Evolutionary conservation across 148 eudicot species (phyloP).

Genomic region (Selenicereus undatus): DNA sequence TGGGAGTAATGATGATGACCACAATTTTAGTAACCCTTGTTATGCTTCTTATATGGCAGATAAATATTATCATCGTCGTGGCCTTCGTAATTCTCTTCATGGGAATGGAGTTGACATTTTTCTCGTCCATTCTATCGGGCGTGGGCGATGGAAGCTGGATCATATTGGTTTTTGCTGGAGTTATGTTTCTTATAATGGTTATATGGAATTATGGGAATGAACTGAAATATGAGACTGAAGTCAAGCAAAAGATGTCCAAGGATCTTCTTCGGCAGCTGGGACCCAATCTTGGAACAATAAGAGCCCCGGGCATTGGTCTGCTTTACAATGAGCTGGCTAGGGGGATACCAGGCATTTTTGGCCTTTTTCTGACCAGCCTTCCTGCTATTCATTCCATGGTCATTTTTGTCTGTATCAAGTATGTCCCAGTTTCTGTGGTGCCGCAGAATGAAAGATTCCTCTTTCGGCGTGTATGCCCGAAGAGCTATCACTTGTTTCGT

Average conservation of each 20-base stretch:
- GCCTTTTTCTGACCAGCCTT: constrained; percentile 84
- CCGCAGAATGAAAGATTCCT: constrained; percentile 91
- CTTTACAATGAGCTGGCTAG: constrained; percentile 91
- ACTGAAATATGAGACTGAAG: constrained; percentile 94
- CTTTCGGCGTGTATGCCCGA: constrained; percentile 91
- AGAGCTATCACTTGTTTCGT: constrained; percentile 90
- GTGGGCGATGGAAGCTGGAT: constrained; percentile 98
- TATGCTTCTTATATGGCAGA: constrained; percentile 99
- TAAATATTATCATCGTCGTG: constrained; percentile 64
- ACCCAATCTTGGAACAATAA: constrained; percentile 80
- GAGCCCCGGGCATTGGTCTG: constrained; percentile 98
- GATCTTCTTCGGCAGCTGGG: constrained; percentile 83
- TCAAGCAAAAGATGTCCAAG: constrained; percentile 81
- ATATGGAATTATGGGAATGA: constrained; percentile 97
- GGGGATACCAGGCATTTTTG: constrained; percentile 93
- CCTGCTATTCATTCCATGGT: constrained; percentile 99
- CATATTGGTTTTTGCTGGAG: constrained; percentile 69
- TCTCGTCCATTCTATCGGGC: constrained; percentile 79
- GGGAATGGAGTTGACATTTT: constrained; percentile 83
- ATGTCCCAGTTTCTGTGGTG: constrained; percentile 87
- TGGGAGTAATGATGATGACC: constrained; percentile 97
- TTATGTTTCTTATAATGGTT: constrained; percentile 75
- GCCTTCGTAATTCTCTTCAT: constrained; percentile 68
- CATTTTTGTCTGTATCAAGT: constrained; percentile 89
- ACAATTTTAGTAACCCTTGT: constrained; percentile 89